A percentile compares a stretch with the other conserved stretches of the same genome.
phyloP scores from a whole-genome alignment of 2,329 filamentous ascomycete genomes.

The Fusarium temperatum region DNA sequence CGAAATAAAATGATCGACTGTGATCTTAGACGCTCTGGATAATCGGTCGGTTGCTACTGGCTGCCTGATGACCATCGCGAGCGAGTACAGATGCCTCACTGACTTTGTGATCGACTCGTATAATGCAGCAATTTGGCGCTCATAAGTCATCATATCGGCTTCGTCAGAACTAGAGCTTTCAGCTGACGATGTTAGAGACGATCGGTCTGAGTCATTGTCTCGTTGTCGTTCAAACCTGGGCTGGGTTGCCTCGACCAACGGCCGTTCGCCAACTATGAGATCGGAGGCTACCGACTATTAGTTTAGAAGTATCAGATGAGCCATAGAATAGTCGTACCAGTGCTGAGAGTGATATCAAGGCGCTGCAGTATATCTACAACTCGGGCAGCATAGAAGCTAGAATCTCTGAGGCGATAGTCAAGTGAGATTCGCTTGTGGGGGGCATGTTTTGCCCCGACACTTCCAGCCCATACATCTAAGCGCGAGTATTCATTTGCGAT shows the following conservation, averaged over 20 bases:
- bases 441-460: not conserved
- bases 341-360: not conserved
- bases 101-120: not conserved
- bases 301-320: not conserved
- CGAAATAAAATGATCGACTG: not conserved
- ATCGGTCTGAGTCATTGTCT: not conserved
- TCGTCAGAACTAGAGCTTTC: not conserved
- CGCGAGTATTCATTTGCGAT: not conserved
- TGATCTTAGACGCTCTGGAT: not conserved
- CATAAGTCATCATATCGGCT: not conserved
- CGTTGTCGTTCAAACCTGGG: not conserved
- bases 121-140: not conserved
- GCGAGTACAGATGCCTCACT: not conserved
- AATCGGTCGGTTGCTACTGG: not conserved
- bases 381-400: not conserved
- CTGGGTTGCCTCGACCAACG: not conserved
- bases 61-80: not conserved
- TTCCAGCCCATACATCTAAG: not conserved
- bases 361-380: not conserved
- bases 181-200: not conserved
- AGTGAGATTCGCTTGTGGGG: not conserved
- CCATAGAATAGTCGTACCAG: not conserved
- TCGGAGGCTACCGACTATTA: not conserved
- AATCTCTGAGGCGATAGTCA: not conserved
- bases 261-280: not conserved